Base-by-base conservation (phyloP, 495 filamentous ascomycete species). In the Xylaria acuta region DNA sequence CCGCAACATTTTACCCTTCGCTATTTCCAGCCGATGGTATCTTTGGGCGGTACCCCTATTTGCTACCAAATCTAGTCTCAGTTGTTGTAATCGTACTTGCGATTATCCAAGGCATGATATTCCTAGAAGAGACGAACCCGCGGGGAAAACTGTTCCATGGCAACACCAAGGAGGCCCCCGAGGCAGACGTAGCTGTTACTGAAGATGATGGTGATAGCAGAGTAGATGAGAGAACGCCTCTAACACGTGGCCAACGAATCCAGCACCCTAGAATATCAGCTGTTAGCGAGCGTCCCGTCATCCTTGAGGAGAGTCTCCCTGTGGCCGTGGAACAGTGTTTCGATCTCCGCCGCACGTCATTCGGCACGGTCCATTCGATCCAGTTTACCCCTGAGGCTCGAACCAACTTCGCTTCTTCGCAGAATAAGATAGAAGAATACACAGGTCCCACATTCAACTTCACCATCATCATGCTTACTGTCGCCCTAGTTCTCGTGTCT, bases 91-190 rank as follows among this genome's bases (percentile, higher is more conserved):
- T 97, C 11, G 74, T 89, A 27, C 83, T 91, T 59, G 92, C 92
- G 40, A 89, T 97, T 34, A 78, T 89, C 12, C 86, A 95, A 72
- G 94, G 94, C 14, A 84, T 93, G 53, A 76, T 97, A 58, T 97
- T 96, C 82, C 83, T 97, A 70, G 92, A 97, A 82, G 94, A 97
- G 82, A 97, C 94, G 4, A 94, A 97, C 75, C 90, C 89, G 64
- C 73, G 67, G 20, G 27, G 25, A 11, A 56, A 49, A 38, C 67
- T 72, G 22, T 69, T 53, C 34, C 22, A 25, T 25, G 32, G n/a
- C 16, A 49, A 51, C 20, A 7, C 22, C 12, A 69, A 73, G 30
- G 30, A 43, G 22, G 18, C 22, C 11, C 11, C 20, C 6, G 58
- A 58, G 5, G 60, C 53, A 5, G 72, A 73, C n/a, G 59, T 69